Conservation (phyloP, 1,284 basidiomycete genomes). For the Ustilago hordei region DNA sequence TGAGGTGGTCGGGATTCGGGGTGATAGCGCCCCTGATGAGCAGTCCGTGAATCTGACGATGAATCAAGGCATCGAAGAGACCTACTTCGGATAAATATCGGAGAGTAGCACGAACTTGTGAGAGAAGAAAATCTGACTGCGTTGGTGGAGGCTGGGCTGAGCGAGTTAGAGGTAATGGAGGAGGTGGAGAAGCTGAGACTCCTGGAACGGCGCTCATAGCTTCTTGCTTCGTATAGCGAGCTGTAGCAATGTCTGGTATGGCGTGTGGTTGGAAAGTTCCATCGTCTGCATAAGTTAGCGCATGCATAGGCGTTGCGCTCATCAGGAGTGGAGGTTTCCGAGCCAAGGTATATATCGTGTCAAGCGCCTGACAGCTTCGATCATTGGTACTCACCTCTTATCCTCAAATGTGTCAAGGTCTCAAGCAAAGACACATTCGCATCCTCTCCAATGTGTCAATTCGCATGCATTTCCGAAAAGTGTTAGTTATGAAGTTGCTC, state of each 20-base stretch:
- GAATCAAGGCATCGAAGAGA: slow-evolving; percentile 13
- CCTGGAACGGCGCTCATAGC: slow-evolving; percentile 6
- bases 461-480: too few relatives aligned
- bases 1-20: not conserved
- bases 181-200: slow-evolving; percentile 13
- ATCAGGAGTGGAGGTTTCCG: slow-evolving; percentile 15
- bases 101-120: slow-evolving; percentile 24
- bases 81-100: slow-evolving; percentile 31
- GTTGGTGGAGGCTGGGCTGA: slow-evolving; percentile 18
- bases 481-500: not conserved
- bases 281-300: not conserved
- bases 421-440: too few relatives aligned
- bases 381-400: not conserved
- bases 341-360: not conserved
- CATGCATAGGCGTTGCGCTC: slow-evolving; percentile 15
- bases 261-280: not conserved
- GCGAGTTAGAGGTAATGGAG: slow-evolving; percentile 14
- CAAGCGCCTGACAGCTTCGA: not conserved
- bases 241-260: not conserved
- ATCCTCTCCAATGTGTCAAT: too few relatives aligned
- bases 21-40: slow-evolving; percentile 4
- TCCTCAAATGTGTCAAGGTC: not conserved
- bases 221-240: not conserved
- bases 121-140: slow-evolving; percentile 30
- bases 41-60: slow-evolving; percentile 26